Percentiles rank a stretch among this genome's conserved stretches.
Conservation (phyloP, 169 alveolate genomes). For the Eimeria necatrix region DNA sequence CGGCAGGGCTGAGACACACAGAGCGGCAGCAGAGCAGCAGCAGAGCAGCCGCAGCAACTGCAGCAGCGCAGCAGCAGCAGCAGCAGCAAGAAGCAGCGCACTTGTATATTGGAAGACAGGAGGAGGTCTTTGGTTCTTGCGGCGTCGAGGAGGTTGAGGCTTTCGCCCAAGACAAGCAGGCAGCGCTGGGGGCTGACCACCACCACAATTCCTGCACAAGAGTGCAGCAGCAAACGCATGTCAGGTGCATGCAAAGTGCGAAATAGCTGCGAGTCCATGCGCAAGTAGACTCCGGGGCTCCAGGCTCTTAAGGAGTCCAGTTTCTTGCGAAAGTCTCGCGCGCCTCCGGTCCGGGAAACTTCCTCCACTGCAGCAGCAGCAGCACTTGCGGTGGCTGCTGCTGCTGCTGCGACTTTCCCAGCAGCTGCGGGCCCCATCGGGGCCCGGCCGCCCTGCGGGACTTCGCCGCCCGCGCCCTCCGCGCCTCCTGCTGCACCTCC, state of each 20-base stretch:
- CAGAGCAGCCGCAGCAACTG: no score
- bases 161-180: conserved; percentile 49
- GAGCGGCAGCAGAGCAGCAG: no score
- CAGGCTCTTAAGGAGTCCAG: neutral
- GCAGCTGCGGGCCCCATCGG: conserved; percentile 2
- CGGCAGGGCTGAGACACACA: no score
- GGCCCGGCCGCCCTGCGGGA: neutral
- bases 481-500: conserved; percentile 28
- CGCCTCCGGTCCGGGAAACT: neutral
- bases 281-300: conserved; percentile 68
- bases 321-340: conserved; percentile 5
- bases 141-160: conserved; percentile 48
- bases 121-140: conserved; percentile 67
- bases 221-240: conserved; percentile 55
- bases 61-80: no score
- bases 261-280: conserved; percentile 57
- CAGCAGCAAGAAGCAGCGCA: neutral
- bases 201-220: conserved; percentile 67
- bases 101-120: conserved; percentile 41
- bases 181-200: conserved; percentile 55
- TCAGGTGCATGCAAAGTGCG: conserved; percentile 41
- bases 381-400: neutral
- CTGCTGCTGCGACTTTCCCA: conserved; percentile 20
- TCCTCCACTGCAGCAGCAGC: neutral
- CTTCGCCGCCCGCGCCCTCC: neutral